Evolutionary conservation across 2,329 filamentous ascomycete genomes (phyloP), one percentile per base, ranked within the genome.

Genomic region (Phaeosphaeriaceae sp.): DNA sequence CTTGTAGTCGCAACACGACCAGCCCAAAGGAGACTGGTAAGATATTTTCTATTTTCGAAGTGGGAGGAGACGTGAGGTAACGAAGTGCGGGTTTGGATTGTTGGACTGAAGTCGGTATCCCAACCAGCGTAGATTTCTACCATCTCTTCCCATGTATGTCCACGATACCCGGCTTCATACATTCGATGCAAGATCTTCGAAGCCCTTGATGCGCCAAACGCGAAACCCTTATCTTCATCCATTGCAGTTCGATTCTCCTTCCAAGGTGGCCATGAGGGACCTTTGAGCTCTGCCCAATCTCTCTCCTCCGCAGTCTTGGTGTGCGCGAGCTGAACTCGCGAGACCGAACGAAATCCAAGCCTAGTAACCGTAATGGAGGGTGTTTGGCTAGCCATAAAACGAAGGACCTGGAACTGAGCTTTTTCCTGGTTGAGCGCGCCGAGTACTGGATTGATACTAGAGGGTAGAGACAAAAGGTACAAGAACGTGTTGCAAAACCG

Each of bases 191-290:
- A 66, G 5, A 83, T 79, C 30, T 79, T 75, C 48, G 78, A 78
- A n/a, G 83, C 83, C 47, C 81, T 79, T 47, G 83, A 85, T 23
- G 75, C 75, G 51, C 83, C 83, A 49, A 83, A 79, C 33, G 83
- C 79, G 37, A 79, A 77, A 9, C 78, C 80, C 46, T 83, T 80
- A 12, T 78, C 74, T n/a, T 78, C 77, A 61, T 87, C 84, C 62
- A 87, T 82, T 1, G 82, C 83, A 13, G 82, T 79, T 44, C 77
- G 82, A 38, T 84, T 80, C 61, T 83, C 79, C 65, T 85, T 86
- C 83, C 84, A 87, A 0, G 85, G 85, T 12, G 85, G 85, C 85
- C 85, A 87, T 6, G 82, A 83, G 7, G 77, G 71, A 2, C 82
- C 77, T 71, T 87, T 85, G 16, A 86, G 72, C 36, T 76, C 72